These are phyloP conservation scores for Solanum arcanum DNA, from an alignment of 257 asterid species.

Conservation along the genomic window DNA sequence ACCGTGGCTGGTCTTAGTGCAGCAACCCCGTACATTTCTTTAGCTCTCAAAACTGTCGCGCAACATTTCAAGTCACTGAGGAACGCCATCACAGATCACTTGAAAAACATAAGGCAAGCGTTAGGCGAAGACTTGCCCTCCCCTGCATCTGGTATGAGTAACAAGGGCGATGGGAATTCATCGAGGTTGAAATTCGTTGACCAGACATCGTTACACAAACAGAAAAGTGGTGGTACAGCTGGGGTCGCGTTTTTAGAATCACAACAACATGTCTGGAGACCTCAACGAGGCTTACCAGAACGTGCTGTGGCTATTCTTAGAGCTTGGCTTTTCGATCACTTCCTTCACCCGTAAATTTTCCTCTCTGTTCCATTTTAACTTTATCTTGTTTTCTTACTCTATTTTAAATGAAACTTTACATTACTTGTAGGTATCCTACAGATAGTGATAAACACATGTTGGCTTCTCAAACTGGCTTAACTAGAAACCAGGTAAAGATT, in stretches of 20 bases:
- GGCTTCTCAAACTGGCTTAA: conserved; percentile 75
- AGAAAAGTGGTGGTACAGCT: conserved; percentile 15
- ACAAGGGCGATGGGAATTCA: conserved; percentile 11
- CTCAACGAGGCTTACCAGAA: conserved; percentile 89
- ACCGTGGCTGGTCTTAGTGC: conserved; percentile 61
- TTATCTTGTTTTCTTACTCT: not conserved
- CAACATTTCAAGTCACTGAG: conserved; percentile 50
- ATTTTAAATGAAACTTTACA: not conserved
- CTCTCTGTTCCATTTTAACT: no score
- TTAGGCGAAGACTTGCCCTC: conserved; percentile 45
- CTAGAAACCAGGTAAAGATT: conserved; percentile 64
- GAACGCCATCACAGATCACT: conserved; percentile 38
- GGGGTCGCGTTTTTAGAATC: conserved; percentile 22
- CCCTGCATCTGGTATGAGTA: conserved; percentile 16
- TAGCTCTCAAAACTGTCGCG: conserved; percentile 42
- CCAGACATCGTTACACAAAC: conserved; percentile 27
- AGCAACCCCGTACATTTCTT: conserved; percentile 54
- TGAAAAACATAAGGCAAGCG: conserved; percentile 25
- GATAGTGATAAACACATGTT: conserved; percentile 81
- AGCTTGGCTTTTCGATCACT: conserved; percentile 89
- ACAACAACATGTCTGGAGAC: conserved; percentile 62
- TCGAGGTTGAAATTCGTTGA: conserved; percentile 42
- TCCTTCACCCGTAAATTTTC: conserved; percentile 69
- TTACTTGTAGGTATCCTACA: conserved; percentile 53
- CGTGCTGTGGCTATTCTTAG: conserved; percentile 71